phyloP scores from a whole-genome alignment of 805 yeast genomes.

The Yamadazyma paraphyllophila region DNA sequence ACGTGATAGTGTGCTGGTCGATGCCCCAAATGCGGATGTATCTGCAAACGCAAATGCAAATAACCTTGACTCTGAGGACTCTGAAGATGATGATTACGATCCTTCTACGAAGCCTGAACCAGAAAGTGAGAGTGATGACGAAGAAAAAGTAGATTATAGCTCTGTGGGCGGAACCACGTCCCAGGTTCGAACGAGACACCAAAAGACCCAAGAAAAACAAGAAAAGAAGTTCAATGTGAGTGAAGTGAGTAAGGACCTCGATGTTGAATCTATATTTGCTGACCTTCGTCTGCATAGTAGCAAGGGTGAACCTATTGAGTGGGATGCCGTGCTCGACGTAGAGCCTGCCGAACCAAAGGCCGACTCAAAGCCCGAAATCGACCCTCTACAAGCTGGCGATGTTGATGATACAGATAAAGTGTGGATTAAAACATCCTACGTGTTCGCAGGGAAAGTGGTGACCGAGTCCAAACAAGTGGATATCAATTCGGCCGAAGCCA shows the following conservation, averaged over 20 bases:
- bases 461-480: constrained; percentile 79
- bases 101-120: constrained; percentile 20
- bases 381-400: constrained; percentile 2
- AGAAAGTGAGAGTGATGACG: constrained; percentile 33
- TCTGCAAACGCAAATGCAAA: not conserved
- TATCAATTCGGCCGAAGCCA: constrained; percentile 79
- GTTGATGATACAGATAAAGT: constrained; percentile 49
- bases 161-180: constrained; percentile 52
- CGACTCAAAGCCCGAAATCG: constrained; percentile 4
- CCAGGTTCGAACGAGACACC: constrained; percentile 67
- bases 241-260: constrained; percentile 17
- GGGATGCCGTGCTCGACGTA: constrained; percentile 6
- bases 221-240: constrained; percentile 5
- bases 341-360: not conserved
- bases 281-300: constrained; percentile 17
- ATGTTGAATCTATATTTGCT: constrained; percentile 33
- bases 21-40: not conserved
- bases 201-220: constrained; percentile 43
- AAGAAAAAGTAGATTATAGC: constrained; percentile 42
- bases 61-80: not conserved
- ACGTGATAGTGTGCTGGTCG: not conserved
- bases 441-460: constrained; percentile 83
- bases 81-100: constrained; percentile 33
- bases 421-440: constrained; percentile 72
- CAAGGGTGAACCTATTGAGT: constrained; percentile 13